Percentiles rank a stretch among this genome's conserved stretches.
Evolutionary conservation across 2,329 filamentous ascomycete species (phyloP).

Genomic region (Acephala macrosclerotiorum): DNA sequence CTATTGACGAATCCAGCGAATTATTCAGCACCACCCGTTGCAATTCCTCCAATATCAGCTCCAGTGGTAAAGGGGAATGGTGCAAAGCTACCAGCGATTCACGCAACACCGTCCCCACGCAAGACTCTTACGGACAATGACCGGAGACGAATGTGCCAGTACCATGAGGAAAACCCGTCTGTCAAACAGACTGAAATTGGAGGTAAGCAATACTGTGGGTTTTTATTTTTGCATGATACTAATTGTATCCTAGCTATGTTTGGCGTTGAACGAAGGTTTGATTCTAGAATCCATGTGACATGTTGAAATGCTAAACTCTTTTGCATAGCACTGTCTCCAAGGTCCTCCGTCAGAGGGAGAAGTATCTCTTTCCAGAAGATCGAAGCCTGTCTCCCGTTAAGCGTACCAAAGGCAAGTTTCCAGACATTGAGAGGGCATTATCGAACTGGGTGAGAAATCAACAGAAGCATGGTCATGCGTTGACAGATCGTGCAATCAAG

Average conservation of each 20-base stretch:
- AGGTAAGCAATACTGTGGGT: conserved; percentile 56
- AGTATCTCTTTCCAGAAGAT: conserved; percentile 85
- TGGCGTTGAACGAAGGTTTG: conserved; percentile 94
- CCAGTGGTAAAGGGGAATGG: conserved; percentile 52
- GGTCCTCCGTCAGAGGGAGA: conserved; percentile 91
- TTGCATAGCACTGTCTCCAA: conserved; percentile 92
- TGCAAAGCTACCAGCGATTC: conserved; percentile 56
- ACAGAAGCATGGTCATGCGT: conserved; percentile 74
- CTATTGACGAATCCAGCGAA: conserved; percentile 77
- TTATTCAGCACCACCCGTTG: conserved; percentile 65
- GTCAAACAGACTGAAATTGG: conserved; percentile 98
- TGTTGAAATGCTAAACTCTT: conserved; percentile 31
- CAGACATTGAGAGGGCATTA: conserved; percentile 91
- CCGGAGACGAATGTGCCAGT: conserved; percentile 91
- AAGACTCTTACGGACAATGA: conserved; percentile 93
- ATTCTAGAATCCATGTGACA: conserved; percentile 5
- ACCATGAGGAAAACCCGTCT: conserved; percentile 87
- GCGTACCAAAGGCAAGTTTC: conserved; percentile 82
- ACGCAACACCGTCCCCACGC: conserved; percentile 70
- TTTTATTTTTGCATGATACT: conserved; percentile 27
- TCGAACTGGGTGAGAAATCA: conserved; percentile 87
- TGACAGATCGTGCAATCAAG: conserved; percentile 83
- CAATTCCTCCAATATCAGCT: conserved; percentile 61
- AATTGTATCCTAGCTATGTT: conserved; percentile 72
- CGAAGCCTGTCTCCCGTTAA: conserved; percentile 82